A percentile compares a stretch with the other conserved stretches of the same genome.
These are phyloP conservation scores for Exophiala sideris DNA, from an alignment of 2,329 filamentous ascomycete species.

Conservation along the genomic window DNA sequence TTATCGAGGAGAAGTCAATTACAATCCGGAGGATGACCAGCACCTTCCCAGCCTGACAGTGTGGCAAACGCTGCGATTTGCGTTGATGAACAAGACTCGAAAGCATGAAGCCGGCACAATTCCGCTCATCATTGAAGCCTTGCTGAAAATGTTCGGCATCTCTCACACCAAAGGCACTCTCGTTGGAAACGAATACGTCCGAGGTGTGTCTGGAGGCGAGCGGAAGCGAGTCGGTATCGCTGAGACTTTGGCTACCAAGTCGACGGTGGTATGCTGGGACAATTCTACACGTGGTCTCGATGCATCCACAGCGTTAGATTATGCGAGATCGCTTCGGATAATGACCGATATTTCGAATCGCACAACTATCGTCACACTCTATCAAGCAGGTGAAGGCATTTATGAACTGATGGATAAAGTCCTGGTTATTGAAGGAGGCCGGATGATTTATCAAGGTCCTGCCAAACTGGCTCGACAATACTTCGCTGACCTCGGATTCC, in stretches of 20 bases:
- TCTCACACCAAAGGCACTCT: constrained; percentile 69
- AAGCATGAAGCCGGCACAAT: constrained; percentile 63
- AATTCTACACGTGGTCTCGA: constrained; percentile 79
- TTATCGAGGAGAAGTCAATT: constrained; percentile 73
- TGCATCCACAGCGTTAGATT: constrained; percentile 74
- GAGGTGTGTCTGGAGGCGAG: constrained; percentile 76
- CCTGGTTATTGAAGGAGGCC: constrained; percentile 69
- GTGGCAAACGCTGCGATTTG: constrained; percentile 73
- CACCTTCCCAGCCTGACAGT: constrained; percentile 73
- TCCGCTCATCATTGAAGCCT: constrained; percentile 64
- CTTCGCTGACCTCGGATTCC: constrained; percentile 64
- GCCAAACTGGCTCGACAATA: constrained; percentile 61
- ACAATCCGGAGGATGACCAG: constrained; percentile 72
- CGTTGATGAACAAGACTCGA: constrained; percentile 70
- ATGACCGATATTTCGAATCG: constrained; percentile 75
- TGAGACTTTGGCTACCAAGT: constrained; percentile 71
- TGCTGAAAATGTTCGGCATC: constrained; percentile 77
- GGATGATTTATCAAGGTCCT: constrained; percentile 65
- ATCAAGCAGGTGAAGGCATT: constrained; percentile 68
- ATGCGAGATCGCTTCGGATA: constrained; percentile 64
- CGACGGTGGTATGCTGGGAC: constrained; percentile 73
- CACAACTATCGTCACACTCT: constrained; percentile 68
- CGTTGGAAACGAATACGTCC: constrained; percentile 69
- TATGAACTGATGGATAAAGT: constrained; percentile 78
- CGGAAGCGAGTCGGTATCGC: constrained; percentile 76